Base-by-base conservation (phyloP, 2,329 filamentous ascomycete genomes). In the Orbilia oligospora region DNA sequence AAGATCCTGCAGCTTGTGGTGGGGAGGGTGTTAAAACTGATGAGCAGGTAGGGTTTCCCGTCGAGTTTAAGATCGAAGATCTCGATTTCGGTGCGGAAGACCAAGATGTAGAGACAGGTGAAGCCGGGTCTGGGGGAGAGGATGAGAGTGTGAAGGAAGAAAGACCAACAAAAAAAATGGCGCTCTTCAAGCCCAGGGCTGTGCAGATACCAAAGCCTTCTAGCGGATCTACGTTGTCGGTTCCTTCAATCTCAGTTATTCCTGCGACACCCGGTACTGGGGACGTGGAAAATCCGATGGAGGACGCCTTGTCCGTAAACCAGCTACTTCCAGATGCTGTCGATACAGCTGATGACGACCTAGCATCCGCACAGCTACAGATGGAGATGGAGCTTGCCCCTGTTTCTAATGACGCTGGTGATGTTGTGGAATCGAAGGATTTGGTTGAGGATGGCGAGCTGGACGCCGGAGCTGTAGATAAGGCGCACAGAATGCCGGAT, bases 101-200 rank as follows among this genome's bases (percentile, higher is more conserved):
- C 9, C 20, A 65, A 33, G 14, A 16, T 16, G 48, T 41, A 3
- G 16, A 58, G 30, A 20, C n/a, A 8, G 44, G 27, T 20, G 53
- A 51, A 24, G 38, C 61, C 1, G 65, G 44, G 24, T 58, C 38
- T n/a, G n/a, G n/a, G n/a, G n/a, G n/a, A 3, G 71, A 73, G 22
- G 69, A 58, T 8, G 55, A 72, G 22, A 63, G 38, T 18, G 33
- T 41, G 12, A 38, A 70, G 38, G 63, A 68, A 9, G 61, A 49
- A 14, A 33, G 58, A 3, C 68, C 75, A 14, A 36, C 24, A 14
- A 79, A 72, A 30, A 79, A 73, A 20, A 61, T 73, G 41, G 68
- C 75, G 3, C 44, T 77, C 20, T 77, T 77, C 24, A 77, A 66
- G 18, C 73, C 66, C 5, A 56, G 73, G 33, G 48, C 51, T 56